Evolutionary conservation across 345 rosid genomes (phyloP).

Genomic region (Lepidium sativum): DNA sequence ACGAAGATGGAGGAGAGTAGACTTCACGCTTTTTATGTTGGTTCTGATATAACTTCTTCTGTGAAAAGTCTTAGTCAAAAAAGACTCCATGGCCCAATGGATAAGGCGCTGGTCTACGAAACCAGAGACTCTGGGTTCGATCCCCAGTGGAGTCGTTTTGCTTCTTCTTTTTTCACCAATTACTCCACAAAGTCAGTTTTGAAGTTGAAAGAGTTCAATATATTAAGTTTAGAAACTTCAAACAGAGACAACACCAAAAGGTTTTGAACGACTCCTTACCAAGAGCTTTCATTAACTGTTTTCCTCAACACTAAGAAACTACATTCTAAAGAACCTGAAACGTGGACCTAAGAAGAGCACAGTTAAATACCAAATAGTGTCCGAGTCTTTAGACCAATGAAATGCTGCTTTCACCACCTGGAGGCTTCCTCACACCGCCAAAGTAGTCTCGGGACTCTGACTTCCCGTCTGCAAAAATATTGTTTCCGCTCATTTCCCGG

Average conservation of each 20-base stretch:
- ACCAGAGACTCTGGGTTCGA: slow-evolving; percentile 91
- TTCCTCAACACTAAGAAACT: not conserved
- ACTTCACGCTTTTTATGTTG: not conserved
- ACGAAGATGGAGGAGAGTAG: not conserved
- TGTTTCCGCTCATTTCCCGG: slow-evolving; percentile 71
- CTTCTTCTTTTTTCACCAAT: not conserved
- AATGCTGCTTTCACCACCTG: slow-evolving; percentile 93
- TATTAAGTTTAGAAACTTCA: not conserved
- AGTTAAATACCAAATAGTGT: not conserved
- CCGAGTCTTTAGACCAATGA: slow-evolving; percentile 16
- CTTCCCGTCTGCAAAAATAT: slow-evolving; percentile 79
- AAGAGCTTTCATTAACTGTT: not conserved
- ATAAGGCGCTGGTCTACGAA: slow-evolving; percentile 97
- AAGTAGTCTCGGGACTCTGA: slow-evolving; percentile 58
- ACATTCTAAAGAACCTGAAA: slow-evolving; percentile 3
- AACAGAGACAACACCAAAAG: not conserved
- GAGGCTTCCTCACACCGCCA: slow-evolving; percentile 82
- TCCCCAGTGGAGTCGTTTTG: slow-evolving; percentile 70
- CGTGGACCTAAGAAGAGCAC: not conserved
- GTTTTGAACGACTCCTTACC: not conserved
- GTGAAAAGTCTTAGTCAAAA: accelerated
- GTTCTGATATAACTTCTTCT: accelerated
- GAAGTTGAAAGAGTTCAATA: not conserved
- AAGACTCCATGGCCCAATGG: slow-evolving; percentile 47
- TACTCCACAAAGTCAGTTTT: not conserved